Evolutionary conservation across 495 filamentous ascomycete genomes (phyloP), one percentile per base, ranked within the genome.

Genomic region (Ascobolus immersus): DNA sequence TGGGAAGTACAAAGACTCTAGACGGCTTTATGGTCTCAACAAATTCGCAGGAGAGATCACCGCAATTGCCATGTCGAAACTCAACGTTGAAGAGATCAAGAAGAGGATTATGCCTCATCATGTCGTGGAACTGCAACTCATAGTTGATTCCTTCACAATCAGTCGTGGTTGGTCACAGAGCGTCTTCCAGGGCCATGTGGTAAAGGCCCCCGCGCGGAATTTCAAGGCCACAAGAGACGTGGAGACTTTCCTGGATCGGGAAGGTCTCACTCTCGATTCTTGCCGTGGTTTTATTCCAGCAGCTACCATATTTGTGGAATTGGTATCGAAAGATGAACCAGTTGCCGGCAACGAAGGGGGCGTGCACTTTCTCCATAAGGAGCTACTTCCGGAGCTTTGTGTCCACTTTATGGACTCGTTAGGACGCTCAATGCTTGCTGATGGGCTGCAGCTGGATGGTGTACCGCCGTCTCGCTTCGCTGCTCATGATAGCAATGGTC

Each of bases 41-140:
- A 49, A 57, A 26, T 57, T 61, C 39, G 51, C 53, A 22, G 44
- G 47, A 21, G 25, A 42, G 3, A 37, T 60, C 27, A 57, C 49
- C 19, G 27, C 35, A 29, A 38, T 60, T 21, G 55, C 55, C 2
- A 55, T 56, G 54, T 47, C 57, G 33, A 56, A 60, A 28, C 32
- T 36, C 5, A 44, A 41, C 8, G 50, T 49, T 7, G 48, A 58
- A 36, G n/a, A n/a, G n/a, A 35, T 60, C 34, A 47, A 49, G 12
- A 26, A 52, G n/a, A 51, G 40, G 12, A 55, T 64, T 22, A 49
- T 56, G 9, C 53, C 58, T 6, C 50, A 56, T 30, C 53, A 56
- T 39, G 51, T 62, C 5, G 59, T 62, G 34, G 47, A 60, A 32
- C 44, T 62, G 1, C 60, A 61, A 41, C 53, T 50, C 36, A 58